A percentile compares a stretch with the other conserved stretches of the same genome.
phyloP scores from a whole-genome alignment of 306 rosid species.

The Datisca glomerata region DNA sequence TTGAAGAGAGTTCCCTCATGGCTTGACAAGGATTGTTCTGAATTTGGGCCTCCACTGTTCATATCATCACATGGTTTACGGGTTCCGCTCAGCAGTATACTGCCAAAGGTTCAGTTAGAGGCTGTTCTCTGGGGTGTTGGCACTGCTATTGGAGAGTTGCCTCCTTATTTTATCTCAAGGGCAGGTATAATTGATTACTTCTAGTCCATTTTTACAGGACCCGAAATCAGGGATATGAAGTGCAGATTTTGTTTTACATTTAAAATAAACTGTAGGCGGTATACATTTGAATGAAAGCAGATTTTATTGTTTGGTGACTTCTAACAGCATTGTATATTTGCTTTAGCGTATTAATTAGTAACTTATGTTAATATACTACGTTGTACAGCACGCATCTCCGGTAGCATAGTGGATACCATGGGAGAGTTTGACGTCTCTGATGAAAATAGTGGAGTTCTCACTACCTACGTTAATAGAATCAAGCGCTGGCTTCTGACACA shows the following conservation, averaged over 20 bases:
- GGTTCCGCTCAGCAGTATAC: conserved; percentile 80
- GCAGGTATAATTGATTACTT: conserved; percentile 54
- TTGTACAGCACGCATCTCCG: conserved; percentile 64
- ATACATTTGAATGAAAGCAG: no score
- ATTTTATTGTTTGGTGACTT: no score
- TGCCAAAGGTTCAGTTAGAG: conserved; percentile 84
- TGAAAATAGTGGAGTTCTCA: conserved; percentile 45
- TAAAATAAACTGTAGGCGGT: no score
- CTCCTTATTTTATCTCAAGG: conserved; percentile 96
- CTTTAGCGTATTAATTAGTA: no score
- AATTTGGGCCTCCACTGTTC: conserved; percentile 78
- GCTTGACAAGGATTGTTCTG: conserved; percentile 86
- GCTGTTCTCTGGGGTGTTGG: conserved; percentile 96
- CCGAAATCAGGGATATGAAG: no score
- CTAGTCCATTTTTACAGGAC: no score
- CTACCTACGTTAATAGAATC: conserved; percentile 33
- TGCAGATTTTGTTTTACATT: no score
- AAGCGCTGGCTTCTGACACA: conserved; percentile 75
- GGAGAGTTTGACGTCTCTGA: conserved; percentile 49
- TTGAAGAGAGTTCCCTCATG: conserved; percentile 78
- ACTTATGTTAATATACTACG: conserved; percentile 11
- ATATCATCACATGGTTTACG: conserved; percentile 28
- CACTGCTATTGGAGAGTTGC: conserved; percentile 98
- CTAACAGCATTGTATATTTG: no score
- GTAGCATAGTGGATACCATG: conserved; percentile 46